A percentile compares a stretch with the other conserved stretches of the same genome.
Conservation (phyloP, 305 asterid species). For the Petunia hybrid region DNA sequence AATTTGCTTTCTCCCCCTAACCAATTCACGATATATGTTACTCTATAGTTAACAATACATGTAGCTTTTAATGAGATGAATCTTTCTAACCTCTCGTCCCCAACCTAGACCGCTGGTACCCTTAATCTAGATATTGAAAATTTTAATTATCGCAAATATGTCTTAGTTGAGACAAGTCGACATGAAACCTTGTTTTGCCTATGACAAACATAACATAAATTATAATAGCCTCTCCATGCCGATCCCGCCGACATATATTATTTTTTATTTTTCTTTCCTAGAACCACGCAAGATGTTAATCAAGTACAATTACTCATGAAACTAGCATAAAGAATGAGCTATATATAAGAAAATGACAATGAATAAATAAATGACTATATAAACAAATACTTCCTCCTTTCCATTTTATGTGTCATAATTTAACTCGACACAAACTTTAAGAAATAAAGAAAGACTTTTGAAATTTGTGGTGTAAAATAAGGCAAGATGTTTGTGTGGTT, state of each 20-base stretch:
- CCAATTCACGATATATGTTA: neutral
- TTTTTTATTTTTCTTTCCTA: neutral
- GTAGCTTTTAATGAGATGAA: neutral
- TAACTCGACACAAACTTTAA: too few species aligned
- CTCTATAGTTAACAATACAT: neutral
- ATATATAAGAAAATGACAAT: neutral
- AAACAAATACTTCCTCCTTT: neutral
- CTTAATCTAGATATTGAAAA: neutral
- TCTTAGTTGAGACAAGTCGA: neutral
- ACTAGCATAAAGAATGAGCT: neutral
- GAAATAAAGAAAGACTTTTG: too few species aligned
- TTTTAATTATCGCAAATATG: neutral
- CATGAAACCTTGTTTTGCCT: constrained; percentile 25
- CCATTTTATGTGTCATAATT: too few species aligned
- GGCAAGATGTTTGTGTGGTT: too few species aligned
- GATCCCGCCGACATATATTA: neutral
- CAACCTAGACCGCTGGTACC: neutral
- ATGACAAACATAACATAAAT: neutral
- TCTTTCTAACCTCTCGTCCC: neutral
- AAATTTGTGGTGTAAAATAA: too few species aligned
- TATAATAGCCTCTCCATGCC: neutral
- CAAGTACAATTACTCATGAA: neutral
- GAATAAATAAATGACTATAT: neutral
- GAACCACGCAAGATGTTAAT: neutral
- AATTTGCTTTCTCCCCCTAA: neutral